Conservation (phyloP, 2,329 filamentous ascomycete species). For the Diplodia mutila region DNA sequence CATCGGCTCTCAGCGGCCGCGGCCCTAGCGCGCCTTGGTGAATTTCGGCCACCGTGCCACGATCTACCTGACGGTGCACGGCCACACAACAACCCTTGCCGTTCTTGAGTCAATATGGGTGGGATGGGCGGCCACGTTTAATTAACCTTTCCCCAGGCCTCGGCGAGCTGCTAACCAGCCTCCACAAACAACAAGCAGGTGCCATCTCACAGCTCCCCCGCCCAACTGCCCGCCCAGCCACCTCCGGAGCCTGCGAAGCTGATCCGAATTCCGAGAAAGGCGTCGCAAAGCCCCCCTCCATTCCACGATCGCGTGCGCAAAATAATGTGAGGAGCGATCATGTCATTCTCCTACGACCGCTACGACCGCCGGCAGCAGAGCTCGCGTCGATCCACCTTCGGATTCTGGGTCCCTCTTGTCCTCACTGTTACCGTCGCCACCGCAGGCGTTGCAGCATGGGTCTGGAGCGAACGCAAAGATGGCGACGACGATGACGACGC, state of each 20-base stretch:
- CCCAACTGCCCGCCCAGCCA: constrained; percentile 23
- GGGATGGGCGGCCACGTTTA: neutral
- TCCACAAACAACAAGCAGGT: constrained; percentile 18
- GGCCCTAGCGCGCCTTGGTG: neutral
- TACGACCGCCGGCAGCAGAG: constrained; percentile 59
- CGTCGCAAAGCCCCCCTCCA: neutral
- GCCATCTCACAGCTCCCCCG: constrained; percentile 17
- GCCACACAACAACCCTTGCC: neutral
- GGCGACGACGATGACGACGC: constrained; percentile 58
- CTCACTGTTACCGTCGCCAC: constrained; percentile 87
- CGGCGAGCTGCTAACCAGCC: constrained; percentile 8
- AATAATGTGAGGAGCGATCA: constrained; percentile 29
- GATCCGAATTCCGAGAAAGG: neutral
- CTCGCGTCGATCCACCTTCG: constrained; percentile 60
- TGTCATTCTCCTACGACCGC: constrained; percentile 61
- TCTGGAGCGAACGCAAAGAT: constrained; percentile 85
- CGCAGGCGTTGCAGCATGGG: constrained; percentile 84
- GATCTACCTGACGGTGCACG: constrained; percentile 1
- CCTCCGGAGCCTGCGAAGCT: neutral
- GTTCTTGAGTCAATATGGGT: neutral
- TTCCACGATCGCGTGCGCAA: constrained; percentile 1
- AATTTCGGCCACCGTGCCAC: no score
- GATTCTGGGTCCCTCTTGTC: constrained; percentile 87
- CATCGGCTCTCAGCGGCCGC: constrained; percentile 5
- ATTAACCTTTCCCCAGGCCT: constrained; percentile 12